These are phyloP conservation scores for Cryptococcus sp. DNA, from an alignment of 1,284 basidiomycete species.

Conservation along the genomic window DNA sequence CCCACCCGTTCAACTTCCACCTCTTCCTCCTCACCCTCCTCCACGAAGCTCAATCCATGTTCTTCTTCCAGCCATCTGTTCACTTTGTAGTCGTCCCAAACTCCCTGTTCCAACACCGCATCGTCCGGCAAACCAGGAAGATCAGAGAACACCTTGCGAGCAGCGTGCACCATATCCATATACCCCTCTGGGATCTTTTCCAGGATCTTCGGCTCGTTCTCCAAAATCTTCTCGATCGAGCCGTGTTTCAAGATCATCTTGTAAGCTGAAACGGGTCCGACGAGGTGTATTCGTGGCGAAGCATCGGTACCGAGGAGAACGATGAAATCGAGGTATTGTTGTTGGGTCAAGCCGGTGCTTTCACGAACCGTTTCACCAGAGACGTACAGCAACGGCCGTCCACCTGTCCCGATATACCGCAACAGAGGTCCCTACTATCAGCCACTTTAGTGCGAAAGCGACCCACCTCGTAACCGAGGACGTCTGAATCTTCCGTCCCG, in stretches of 20 bases:
- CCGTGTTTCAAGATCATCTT: slow-evolving; percentile 64
- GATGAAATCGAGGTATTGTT: slow-evolving; percentile 69
- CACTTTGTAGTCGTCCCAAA: slow-evolving; percentile 19
- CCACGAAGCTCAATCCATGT: slow-evolving; percentile 25
- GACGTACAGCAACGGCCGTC: slow-evolving; percentile 58
- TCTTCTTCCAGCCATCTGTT: slow-evolving; percentile 27
- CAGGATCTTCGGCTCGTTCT: slow-evolving; percentile 32
- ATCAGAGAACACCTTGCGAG: slow-evolving; percentile 39
- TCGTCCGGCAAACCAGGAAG: slow-evolving; percentile 29
- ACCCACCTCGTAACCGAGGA: slow-evolving; percentile 41
- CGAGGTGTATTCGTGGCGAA: slow-evolving; percentile 66
- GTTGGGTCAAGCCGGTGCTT: slow-evolving; percentile 50
- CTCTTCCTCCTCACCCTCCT: not conserved
- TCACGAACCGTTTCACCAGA: slow-evolving; percentile 60
- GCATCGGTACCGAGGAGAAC: slow-evolving; percentile 85
- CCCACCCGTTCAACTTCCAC: not conserved
- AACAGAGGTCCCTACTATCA: slow-evolving; percentile 61
- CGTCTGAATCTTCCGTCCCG: slow-evolving; percentile 72
- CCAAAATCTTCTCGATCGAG: slow-evolving; percentile 66
- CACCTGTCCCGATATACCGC: slow-evolving; percentile 61
- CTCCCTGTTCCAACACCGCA: slow-evolving; percentile 11
- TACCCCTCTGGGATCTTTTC: slow-evolving; percentile 24
- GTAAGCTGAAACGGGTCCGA: slow-evolving; percentile 69
- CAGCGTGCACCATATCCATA: slow-evolving; percentile 33
- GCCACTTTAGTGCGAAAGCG: not conserved